Conservation (phyloP, 2,329 filamentous ascomycete genomes). For the Trichophyton equinum region DNA sequence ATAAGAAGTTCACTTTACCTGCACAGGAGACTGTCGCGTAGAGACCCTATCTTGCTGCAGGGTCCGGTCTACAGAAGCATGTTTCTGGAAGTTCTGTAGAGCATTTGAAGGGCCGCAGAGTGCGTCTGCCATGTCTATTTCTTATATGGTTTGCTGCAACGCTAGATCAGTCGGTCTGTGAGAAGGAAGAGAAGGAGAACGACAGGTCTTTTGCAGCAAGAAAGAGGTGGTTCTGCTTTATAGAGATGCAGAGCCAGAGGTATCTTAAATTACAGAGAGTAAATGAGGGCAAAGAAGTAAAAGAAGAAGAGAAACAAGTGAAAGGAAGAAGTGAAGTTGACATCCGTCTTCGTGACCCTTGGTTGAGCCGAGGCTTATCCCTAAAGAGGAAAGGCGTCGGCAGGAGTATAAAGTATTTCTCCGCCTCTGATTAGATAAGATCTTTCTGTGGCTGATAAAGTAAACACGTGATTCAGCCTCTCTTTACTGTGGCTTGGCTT, state of each 20-base stretch:
- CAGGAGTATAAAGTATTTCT: background rate
- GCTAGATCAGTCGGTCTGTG: background rate
- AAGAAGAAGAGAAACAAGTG: background rate
- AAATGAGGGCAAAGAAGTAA: background rate
- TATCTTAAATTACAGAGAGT: background rate
- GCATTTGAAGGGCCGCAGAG: constrained; percentile 65
- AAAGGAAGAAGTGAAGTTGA: background rate
- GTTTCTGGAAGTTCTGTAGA: constrained; percentile 60
- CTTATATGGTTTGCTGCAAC: background rate
- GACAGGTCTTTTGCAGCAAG: background rate
- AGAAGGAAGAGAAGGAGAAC: background rate
- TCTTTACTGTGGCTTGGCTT: background rate
- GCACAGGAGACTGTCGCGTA: constrained; percentile 41
- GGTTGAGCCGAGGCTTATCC: background rate
- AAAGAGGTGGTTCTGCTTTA: background rate
- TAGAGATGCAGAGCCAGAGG: background rate
- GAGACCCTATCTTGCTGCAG: constrained; percentile 60
- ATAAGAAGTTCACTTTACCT: constrained; percentile 34
- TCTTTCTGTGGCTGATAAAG: background rate
- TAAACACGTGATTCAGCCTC: background rate
- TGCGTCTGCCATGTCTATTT: constrained; percentile 49
- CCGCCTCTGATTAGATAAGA: background rate
- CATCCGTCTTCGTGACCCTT: background rate
- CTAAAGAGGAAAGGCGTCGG: background rate
- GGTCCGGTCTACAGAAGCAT: constrained; percentile 54